Evolutionary conservation across 257 asterid genomes (phyloP).

Genomic region (Nicotiana knightiana): DNA sequence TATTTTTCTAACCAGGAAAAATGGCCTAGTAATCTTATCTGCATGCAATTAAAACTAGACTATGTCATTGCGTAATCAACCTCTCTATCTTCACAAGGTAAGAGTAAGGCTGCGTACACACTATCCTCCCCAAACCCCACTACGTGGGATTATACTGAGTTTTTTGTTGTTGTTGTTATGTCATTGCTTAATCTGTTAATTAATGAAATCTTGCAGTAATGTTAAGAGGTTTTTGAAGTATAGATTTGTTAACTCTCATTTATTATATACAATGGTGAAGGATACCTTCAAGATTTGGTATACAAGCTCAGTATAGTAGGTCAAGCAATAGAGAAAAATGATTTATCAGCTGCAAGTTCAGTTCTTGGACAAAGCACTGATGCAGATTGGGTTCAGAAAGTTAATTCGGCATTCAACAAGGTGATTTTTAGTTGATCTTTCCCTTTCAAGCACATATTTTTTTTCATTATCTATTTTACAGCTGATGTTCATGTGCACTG

Average conservation of each 20-base stretch:
- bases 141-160: too few relatives aligned
- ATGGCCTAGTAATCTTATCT: too few relatives aligned
- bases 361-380: slow-evolving; percentile 72
- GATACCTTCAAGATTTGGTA: slow-evolving; percentile 79
- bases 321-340: slow-evolving; percentile 74
- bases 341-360: slow-evolving; percentile 53
- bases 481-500: not conserved
- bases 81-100: too few relatives aligned
- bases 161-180: too few relatives aligned
- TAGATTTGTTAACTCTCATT: not conserved
- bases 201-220: too few relatives aligned
- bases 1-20: too few relatives aligned
- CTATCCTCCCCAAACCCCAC: too few relatives aligned
- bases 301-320: slow-evolving; percentile 81
- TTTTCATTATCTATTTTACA: not conserved
- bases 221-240: too few relatives aligned
- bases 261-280: slow-evolving; percentile 34
- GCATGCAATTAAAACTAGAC: too few relatives aligned
- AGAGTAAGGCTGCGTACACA: too few relatives aligned
- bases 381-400: slow-evolving; percentile 68
- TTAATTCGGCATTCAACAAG: slow-evolving; percentile 72
- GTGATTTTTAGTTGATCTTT: slow-evolving; percentile 17
- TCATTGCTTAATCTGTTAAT: too few relatives aligned
- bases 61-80: too few relatives aligned
- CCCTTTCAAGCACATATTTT: slow-evolving; percentile 5